These are phyloP conservation scores for Tulasnella sp. DNA, from an alignment of 768 basidiomycete genomes.

Conservation along the genomic window DNA sequence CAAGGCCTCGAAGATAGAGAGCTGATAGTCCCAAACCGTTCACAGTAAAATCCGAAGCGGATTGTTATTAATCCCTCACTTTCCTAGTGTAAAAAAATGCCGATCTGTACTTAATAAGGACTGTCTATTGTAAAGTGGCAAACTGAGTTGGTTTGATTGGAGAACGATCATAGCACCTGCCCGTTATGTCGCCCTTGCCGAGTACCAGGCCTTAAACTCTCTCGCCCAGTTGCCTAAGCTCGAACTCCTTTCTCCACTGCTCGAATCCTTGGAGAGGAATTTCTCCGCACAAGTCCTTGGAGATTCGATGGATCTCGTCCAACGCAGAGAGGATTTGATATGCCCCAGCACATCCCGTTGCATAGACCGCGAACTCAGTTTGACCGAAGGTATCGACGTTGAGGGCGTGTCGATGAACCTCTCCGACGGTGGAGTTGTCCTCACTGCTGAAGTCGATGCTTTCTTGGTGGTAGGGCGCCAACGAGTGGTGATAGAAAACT, in stretches of 20 bases:
- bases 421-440: neutral
- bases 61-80: neutral
- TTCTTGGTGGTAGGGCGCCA: constrained; percentile 23
- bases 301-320: constrained; percentile 41
- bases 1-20: neutral
- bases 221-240: constrained; percentile 29
- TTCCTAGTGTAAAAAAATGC: neutral
- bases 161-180: neutral
- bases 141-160: neutral
- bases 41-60: neutral
- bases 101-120: constrained; percentile 3
- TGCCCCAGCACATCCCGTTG: constrained; percentile 41
- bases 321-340: constrained; percentile 37
- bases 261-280: constrained; percentile 41
- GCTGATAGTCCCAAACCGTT: neutral
- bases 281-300: constrained; percentile 42
- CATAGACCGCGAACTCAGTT: constrained; percentile 42
- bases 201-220: neutral
- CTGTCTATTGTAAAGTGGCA: neutral
- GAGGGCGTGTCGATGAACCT: constrained; percentile 24
- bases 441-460: neutral
- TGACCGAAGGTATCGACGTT: constrained; percentile 32
- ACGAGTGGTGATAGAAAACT: constrained; percentile 43
- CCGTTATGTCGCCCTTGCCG: neutral
- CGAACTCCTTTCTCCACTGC: constrained; percentile 42